phyloP scores from a whole-genome alignment of 179 eudicot species.

The Patellifolia procumbens region DNA sequence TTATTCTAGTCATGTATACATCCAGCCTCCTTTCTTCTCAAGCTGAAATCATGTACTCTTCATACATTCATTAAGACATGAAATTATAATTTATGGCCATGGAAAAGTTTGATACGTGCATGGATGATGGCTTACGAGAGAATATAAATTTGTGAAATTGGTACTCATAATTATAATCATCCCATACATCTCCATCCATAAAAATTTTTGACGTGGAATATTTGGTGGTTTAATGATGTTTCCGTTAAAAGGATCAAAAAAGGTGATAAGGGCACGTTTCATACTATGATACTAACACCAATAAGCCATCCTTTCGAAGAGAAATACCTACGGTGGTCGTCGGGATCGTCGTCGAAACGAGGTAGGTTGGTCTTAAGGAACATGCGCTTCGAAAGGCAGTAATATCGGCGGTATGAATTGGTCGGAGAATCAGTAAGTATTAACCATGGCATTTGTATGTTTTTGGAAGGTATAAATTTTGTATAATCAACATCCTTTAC shows the following conservation, averaged over 20 bases:
- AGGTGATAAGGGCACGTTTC: not conserved
- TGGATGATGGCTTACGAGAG: not conserved
- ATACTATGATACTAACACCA: not conserved
- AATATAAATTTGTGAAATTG: not conserved
- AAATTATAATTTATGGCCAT: too few relatives aligned
- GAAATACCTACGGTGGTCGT: not conserved
- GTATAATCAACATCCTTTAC: not conserved
- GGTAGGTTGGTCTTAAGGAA: conserved; percentile 8
- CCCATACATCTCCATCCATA: not conserved
- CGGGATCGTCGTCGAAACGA: not conserved
- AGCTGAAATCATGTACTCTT: too few relatives aligned
- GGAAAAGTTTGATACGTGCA: too few relatives aligned
- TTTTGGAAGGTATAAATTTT: not conserved
- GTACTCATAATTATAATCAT: not conserved
- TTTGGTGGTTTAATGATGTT: not conserved
- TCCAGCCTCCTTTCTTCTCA: too few relatives aligned
- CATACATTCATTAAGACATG: too few relatives aligned
- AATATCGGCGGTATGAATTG: not conserved
- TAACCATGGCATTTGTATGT: conserved; percentile 13
- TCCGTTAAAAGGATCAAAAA: not conserved
- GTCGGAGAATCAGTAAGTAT: conserved; percentile 1
- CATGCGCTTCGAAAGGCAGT: conserved; percentile 10
- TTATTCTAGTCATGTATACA: too few relatives aligned
- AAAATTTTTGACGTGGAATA: not conserved
- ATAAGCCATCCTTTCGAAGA: conserved; percentile 15